Base-by-base conservation (phyloP, 176 grass and related monocot species). In the Bolboschoenus planiculmis region DNA sequence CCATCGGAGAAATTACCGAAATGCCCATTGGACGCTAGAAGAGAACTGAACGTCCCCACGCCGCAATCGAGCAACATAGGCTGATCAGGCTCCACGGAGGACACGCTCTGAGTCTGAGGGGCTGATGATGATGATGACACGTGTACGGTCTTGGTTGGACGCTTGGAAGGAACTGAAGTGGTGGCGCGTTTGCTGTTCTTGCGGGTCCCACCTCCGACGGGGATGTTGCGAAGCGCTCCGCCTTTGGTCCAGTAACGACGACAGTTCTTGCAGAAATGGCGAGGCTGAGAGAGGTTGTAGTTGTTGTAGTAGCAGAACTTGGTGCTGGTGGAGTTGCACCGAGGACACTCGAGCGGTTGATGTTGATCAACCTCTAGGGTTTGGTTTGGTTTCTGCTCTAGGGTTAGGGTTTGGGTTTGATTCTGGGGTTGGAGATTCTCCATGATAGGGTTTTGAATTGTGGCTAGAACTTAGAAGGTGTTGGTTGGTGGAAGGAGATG, bases 221-320 rank as follows among this genome's bases (percentile, higher is more conserved):
- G 80, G 7, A 82, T 82, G 80, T 82, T 82, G 1, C 80, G 80
- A 11, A 82, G 80, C 1, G 80, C 80, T 2, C 80, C 80, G 14
- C 80, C 80, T 66, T 82, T 82, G 58, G 80, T 82, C 80, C 80
- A 82, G 80, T 82, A 82, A 2, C 80, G 80, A 5, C 80, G 58
- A 30, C 80, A 82, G 80, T 64, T 82, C 43, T 82, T 82, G 80
- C 80, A 82, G 58, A 82, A 82, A 30, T 82, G 80, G 20, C 80
- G 54, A 2, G 80, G 80, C 56, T 82, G 80, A 48, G 80, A 60
- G 80, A 82, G 80, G 56, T 82, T 99, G 90, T 97, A 94, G 90
- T 97, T 97, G 92, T 97, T 94, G 85, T 88, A 94, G 88, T 94
- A 97, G 83, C 95, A 94, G 87, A 97, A 97, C 84, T 97, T 97